Percentiles rank a stretch among this genome's conserved stretches.
These are phyloP conservation scores for Boletus vinaceobasis DNA, from an alignment of 768 basidiomycete genomes.

Conservation along the genomic window DNA sequence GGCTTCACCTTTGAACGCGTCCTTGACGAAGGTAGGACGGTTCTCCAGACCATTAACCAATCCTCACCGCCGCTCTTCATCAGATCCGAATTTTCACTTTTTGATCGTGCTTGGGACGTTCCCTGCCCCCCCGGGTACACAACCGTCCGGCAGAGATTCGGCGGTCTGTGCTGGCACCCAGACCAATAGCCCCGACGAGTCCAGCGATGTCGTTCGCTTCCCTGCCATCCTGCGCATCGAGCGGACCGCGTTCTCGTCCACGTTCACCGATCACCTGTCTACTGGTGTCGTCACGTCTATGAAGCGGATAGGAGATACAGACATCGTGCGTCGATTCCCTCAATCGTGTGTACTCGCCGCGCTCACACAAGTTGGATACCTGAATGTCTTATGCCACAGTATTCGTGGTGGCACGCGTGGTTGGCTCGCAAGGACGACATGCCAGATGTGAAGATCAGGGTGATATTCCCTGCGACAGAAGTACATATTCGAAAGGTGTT, in stretches of 20 bases:
- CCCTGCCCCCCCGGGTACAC: slow-evolving; percentile 22
- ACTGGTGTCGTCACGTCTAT: slow-evolving; percentile 39
- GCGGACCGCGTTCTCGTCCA: slow-evolving; percentile 62
- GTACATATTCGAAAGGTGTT: slow-evolving; percentile 73
- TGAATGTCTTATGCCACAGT: slow-evolving; percentile 47
- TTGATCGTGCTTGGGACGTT: slow-evolving; percentile 69
- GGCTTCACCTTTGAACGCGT: slow-evolving; percentile 49
- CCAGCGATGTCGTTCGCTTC: slow-evolving; percentile 24
- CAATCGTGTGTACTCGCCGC: neutral
- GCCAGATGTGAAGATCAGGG: slow-evolving; percentile 78
- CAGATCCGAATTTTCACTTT: slow-evolving; percentile 59
- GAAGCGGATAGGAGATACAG: slow-evolving; percentile 54
- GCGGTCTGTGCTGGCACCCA: neutral
- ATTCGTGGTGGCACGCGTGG: slow-evolving; percentile 80
- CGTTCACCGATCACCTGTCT: slow-evolving; percentile 37
- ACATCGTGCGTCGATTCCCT: slow-evolving; percentile 51
- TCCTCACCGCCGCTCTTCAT: neutral
- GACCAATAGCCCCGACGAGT: neutral
- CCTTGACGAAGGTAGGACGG: slow-evolving; percentile 46
- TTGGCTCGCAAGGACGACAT: slow-evolving; percentile 34
- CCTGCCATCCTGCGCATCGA: slow-evolving; percentile 74
- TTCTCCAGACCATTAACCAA: neutral
- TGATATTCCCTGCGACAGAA: slow-evolving; percentile 87
- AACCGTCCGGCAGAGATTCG: neutral
- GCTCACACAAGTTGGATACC: neutral